phyloP scores from a whole-genome alignment of 176 grass and related monocot genomes.

The Ananas comosus region DNA sequence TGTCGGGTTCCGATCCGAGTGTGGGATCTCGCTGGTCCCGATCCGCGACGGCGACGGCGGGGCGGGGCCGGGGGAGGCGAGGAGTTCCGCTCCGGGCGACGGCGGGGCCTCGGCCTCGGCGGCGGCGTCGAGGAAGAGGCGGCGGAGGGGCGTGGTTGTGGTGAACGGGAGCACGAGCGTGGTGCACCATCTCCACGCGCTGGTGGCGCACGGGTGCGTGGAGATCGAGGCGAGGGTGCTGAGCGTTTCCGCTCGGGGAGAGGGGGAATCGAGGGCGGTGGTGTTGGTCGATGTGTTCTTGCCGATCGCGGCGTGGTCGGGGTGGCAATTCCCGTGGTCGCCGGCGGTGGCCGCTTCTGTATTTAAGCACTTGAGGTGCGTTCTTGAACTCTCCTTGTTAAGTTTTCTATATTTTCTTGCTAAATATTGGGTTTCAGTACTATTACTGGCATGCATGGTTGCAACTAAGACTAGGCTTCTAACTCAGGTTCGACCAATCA shows the following conservation, averaged over 20 bases:
- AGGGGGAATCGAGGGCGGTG: slow-evolving; percentile 36
- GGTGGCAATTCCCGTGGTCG: slow-evolving; percentile 66
- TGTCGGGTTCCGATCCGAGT: slow-evolving; percentile 22
- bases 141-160: slow-evolving; percentile 10
- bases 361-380: slow-evolving; percentile 75
- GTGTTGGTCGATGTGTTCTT: slow-evolving; percentile 73
- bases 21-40: slow-evolving; percentile 22
- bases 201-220: slow-evolving; percentile 33
- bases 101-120: not conserved
- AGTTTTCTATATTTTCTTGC: not conserved
- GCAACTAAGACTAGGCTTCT: too few species aligned
- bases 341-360: slow-evolving; percentile 34
- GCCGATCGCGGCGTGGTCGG: slow-evolving; percentile 48
- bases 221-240: slow-evolving; percentile 45
- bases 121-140: slow-evolving; percentile 15
- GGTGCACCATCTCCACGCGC: slow-evolving; percentile 38
- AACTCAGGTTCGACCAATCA: too few species aligned
- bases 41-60: slow-evolving; percentile 13
- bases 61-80: not conserved
- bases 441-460: too few species aligned
- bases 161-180: slow-evolving; percentile 37
- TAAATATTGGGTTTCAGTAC: not conserved
- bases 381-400: not conserved
- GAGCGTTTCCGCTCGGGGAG: slow-evolving; percentile 24
- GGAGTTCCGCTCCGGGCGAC: not conserved